phyloP scores from a whole-genome alignment of 345 rosid genomes.

The Raphanus sativus region DNA sequence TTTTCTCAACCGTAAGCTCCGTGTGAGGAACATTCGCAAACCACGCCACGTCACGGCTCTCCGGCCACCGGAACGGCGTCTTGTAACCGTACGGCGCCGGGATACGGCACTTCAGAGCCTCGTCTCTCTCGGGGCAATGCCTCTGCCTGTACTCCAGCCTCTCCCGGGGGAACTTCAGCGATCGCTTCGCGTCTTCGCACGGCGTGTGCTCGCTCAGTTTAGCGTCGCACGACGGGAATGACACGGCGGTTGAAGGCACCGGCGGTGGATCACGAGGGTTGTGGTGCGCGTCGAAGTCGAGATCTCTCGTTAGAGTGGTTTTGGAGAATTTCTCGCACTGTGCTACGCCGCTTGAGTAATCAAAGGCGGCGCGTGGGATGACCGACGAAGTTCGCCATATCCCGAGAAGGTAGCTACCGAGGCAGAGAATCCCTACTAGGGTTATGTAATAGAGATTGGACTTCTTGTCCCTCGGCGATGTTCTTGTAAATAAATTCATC shows the following conservation, averaged over 20 bases:
- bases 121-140: conserved; percentile 50
- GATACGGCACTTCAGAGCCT: conserved; percentile 57
- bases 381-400: conserved; percentile 45
- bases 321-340: conserved; percentile 16
- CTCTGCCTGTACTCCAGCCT: conserved; percentile 72
- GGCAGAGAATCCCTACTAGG: conserved; percentile 46
- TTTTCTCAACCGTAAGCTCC: conserved; percentile 82
- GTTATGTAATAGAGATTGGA: conserved; percentile 49
- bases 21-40: conserved; percentile 92
- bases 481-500: conserved; percentile 29
- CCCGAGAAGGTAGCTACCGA: conserved; percentile 56
- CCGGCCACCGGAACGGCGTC: conserved; percentile 84
- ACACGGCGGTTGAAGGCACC: conserved; percentile 37
- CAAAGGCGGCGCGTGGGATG: conserved; percentile 34
- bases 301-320: conserved; percentile 18
- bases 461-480: conserved; percentile 44
- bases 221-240: conserved; percentile 59
- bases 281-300: conserved; percentile 75
- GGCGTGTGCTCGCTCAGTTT: conserved; percentile 64
- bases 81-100: conserved; percentile 83
- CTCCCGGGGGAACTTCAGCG: conserved; percentile 54
- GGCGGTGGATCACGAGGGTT: conserved; percentile 46
- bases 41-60: conserved; percentile 82
- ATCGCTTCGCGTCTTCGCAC: conserved; percentile 68
- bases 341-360: not conserved